Base-by-base conservation (phyloP, 2,329 filamentous ascomycete genomes). In the Simplicillium sp. region DNA sequence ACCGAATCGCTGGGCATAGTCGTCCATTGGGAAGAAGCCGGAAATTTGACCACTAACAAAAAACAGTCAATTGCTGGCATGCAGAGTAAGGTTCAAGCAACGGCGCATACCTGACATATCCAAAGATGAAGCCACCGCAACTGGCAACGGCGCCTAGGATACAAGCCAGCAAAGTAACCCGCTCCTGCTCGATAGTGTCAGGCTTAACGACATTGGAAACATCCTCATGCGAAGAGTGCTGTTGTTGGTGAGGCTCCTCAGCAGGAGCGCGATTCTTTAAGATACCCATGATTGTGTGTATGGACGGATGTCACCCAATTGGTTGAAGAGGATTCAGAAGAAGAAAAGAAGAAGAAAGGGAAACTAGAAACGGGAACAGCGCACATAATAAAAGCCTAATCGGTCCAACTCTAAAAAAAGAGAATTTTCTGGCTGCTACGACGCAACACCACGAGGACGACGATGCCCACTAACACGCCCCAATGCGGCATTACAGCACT, bases 11-110 rank as follows among this genome's bases (percentile, higher is more conserved):
- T 50, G 44, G 28, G 65, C 59, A 46, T 71, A 82, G 54, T 82
- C 69, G 3, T 57, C 37, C 76, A 81, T 81, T 41, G 67, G 58
- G 48, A 82, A 72, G 58, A 79, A 81, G 40, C 78, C 77, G 5
- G 67, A 75, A 34, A 77, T 75, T 49, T 79, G 74, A 59, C 76
- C 75, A 53, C 70, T 75, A 46, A 11, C 41, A 29, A 36, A 54
- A 17, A 25, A 11, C 12, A 20, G 31, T 29, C 29, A 36, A 11
- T 11, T 13, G 35, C 41, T 40, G 35, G 37, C 29, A 35, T 34
- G 34, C 29, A 33, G 14, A 31, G 25, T 4, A 5, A 7, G 15
- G 3, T 31, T 37, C 25, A 11, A 41, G 7, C 11, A 3, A 13
- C 14, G 15, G 20, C 48, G 9, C 62, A 32, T 61, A 74, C 71